Evolutionary conservation across 495 filamentous ascomycete species (phyloP), one percentile per base, ranked within the genome.

Genomic region (Trichoderma parareesei): DNA sequence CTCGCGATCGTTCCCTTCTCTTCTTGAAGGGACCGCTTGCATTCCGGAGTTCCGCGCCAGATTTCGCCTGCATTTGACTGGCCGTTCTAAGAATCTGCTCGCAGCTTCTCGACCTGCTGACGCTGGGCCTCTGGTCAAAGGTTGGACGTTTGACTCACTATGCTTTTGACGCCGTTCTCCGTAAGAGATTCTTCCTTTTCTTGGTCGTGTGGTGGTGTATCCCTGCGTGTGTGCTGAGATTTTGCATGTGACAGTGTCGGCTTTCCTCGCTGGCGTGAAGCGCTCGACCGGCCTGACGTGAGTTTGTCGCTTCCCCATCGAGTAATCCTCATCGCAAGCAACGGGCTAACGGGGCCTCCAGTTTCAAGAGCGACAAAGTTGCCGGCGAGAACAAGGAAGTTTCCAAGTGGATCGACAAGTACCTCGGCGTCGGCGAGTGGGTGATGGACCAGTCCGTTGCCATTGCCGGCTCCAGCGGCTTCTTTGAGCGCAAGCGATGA

Each of bases 281-380:
- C 91, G 94, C 59, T 96, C 92, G 64, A 98, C 94, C 46, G 94
- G 94, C 72, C 82, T 98, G 73, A 96, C 94, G 94, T 98, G 93
- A 82, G 89, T 87, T 37, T 35, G 37, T 41, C 18, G 20, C 20
- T n/a, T 33, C 27, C n/a, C 60, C 16, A 46, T 46, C 4, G 0
- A 49, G 20, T 18, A 18, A n/a, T n/a, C n/a, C 59, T 20, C 13
- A 35, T 62, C 70, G 71, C 40, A 13, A n/a, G 4, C 53, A 14
- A 2, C 33, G 11, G n/a, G 9, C 20, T 43, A 61, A 41, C 60
- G 13, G n/a, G 27, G 4, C 14, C 5, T 8, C 42, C 20, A 98
- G 95, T 79, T 81, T 98, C 75, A 88, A 90, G 75, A 87, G 87
- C 68, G 95, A 98, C 68, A 85, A 88, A 69, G 83, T 98, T 67